A percentile compares a stretch with the other conserved stretches of the same genome.
These are phyloP conservation scores for Letharia columbiana DNA, from an alignment of 495 filamentous ascomycete species.

Conservation along the genomic window DNA sequence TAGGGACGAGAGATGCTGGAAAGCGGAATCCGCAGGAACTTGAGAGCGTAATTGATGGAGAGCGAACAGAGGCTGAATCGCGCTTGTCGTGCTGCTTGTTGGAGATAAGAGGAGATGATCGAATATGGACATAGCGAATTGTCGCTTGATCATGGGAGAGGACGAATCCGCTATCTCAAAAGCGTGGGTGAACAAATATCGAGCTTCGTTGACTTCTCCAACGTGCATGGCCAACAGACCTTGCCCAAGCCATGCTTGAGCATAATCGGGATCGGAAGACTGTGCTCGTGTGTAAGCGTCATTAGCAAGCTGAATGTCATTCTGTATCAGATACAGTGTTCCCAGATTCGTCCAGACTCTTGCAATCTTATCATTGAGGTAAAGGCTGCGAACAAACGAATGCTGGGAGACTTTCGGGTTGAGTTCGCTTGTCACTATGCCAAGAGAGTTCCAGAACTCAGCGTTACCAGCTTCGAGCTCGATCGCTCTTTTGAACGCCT, in stretches of 20 bases:
- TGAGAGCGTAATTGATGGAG: constrained; percentile 70
- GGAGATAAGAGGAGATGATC: constrained; percentile 57
- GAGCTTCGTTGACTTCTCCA: constrained; percentile 67
- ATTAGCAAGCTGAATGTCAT: constrained; percentile 74
- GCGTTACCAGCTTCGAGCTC: constrained; percentile 90
- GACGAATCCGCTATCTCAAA: constrained; percentile 82
- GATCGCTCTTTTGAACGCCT: constrained; percentile 94
- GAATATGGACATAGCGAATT: constrained; percentile 70
- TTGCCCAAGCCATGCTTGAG: constrained; percentile 89
- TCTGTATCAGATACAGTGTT: constrained; percentile 73
- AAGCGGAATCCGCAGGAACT: constrained; percentile 54
- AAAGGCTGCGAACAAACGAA: constrained; percentile 82
- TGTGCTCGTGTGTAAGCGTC: constrained; percentile 85
- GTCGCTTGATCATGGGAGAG: constrained; percentile 58
- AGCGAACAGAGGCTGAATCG: constrained; percentile 77
- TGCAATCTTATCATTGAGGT: constrained; percentile 79
- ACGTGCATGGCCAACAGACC: constrained; percentile 69
- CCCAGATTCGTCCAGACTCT: constrained; percentile 87
- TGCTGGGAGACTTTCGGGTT: constrained; percentile 89
- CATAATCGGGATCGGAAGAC: constrained; percentile 86
- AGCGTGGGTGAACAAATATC: constrained; percentile 84
- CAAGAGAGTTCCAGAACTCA: constrained; percentile 96
- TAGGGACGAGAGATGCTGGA: constrained; percentile 69
- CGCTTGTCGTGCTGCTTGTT: constrained; percentile 48
- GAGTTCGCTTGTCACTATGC: constrained; percentile 74